These are phyloP conservation scores for Phytophthora cryptogea DNA, from an alignment of 352 stramenopile species.

Conservation along the genomic window DNA sequence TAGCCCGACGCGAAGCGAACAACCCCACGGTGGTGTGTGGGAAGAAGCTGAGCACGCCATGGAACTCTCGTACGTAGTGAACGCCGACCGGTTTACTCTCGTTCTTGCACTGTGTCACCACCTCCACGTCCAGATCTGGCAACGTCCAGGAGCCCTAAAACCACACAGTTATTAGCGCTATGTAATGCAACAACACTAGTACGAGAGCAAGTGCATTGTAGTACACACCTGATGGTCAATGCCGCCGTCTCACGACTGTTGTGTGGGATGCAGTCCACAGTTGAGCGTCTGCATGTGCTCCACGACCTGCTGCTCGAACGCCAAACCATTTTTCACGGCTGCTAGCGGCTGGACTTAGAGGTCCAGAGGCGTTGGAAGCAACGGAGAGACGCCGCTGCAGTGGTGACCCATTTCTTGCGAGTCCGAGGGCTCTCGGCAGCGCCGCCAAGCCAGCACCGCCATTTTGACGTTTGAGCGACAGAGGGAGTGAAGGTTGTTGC, in stretches of 20 bases:
- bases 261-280: conserved; percentile 60
- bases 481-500: too few species aligned
- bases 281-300: conserved; percentile 52
- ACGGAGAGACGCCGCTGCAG: conserved; percentile 17
- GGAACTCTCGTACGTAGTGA: conserved; percentile 72
- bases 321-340: conserved; percentile 55
- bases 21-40: conserved; percentile 52
- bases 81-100: conserved; percentile 73
- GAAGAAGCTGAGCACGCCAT: conserved; percentile 64
- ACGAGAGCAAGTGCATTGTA: not conserved
- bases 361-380: not conserved
- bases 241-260: conserved; percentile 69
- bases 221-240: conserved; percentile 63
- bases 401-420: not conserved
- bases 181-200: not conserved
- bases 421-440: not conserved
- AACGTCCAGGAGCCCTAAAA: conserved; percentile 65
- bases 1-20: conserved; percentile 80
- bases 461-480: conserved; percentile 17
- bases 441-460: not conserved
- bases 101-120: conserved; percentile 87
- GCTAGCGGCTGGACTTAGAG: not conserved
- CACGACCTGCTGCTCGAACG: conserved; percentile 68
- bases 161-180: too few species aligned
- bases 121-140: conserved; percentile 59